Percentiles rank a stretch among this genome's conserved stretches.
These are phyloP conservation scores for Sporisorium iseilematis-ciliati DNA, from an alignment of 1,284 basidiomycete species.

Conservation along the genomic window DNA sequence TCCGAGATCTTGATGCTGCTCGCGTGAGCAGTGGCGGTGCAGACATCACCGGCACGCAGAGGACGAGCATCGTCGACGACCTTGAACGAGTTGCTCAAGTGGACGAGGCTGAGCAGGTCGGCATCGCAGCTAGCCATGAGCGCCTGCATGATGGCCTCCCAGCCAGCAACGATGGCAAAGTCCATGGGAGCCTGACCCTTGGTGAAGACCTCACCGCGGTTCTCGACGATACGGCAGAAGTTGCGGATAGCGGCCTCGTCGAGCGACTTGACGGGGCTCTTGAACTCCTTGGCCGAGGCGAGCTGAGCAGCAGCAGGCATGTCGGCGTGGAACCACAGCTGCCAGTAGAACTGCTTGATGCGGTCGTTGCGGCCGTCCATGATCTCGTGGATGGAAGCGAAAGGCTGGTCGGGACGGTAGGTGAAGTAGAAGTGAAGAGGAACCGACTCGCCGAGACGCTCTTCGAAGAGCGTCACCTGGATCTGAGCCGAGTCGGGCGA, in stretches of 20 bases:
- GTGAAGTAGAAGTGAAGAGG: slow-evolving; percentile 85
- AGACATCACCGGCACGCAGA: slow-evolving; percentile 86
- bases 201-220: slow-evolving; percentile 87
- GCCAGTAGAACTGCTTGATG: slow-evolving; percentile 77
- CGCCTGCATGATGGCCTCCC: slow-evolving; percentile 73
- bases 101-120: slow-evolving; percentile 87
- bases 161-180: slow-evolving; percentile 96
- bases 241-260: slow-evolving; percentile 81
- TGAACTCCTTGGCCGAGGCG: slow-evolving; percentile 46
- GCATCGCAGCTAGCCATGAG: slow-evolving; percentile 63
- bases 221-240: slow-evolving; percentile 94
- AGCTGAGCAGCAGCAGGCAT: slow-evolving; percentile 55
- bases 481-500: slow-evolving; percentile 72
- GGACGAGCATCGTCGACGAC: slow-evolving; percentile 82
- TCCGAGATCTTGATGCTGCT: slow-evolving; percentile 90
- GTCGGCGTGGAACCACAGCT: slow-evolving; percentile 65
- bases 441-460: slow-evolving; percentile 80
- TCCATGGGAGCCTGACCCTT: slow-evolving; percentile 84
- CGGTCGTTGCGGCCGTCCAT: slow-evolving; percentile 85
- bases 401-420: slow-evolving; percentile 90
- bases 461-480: slow-evolving; percentile 84
- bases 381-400: slow-evolving; percentile 92
- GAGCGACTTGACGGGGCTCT: slow-evolving; percentile 58
- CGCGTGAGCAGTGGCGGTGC: slow-evolving; percentile 88
- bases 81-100: slow-evolving; percentile 95